Evolutionary conservation across 805 yeast genomes (phyloP).

Genomic region (Metschnikowia proteae): DNA sequence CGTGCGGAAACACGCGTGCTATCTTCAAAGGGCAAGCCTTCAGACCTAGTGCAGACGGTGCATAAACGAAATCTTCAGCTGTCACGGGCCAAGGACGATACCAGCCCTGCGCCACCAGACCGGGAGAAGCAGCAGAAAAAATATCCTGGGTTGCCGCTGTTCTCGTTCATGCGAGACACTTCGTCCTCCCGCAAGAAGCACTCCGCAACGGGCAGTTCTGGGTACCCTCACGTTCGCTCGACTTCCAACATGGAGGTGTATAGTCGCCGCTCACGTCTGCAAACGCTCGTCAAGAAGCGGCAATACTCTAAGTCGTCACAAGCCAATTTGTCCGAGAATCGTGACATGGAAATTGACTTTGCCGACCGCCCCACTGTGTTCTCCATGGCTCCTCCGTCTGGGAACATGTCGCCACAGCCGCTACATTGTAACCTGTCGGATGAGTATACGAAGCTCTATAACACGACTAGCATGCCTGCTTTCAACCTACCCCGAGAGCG

Average conservation of each 20-base stretch:
- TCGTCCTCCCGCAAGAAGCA: conserved; percentile 36
- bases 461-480: conserved; percentile 7
- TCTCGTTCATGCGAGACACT: conserved; percentile 41
- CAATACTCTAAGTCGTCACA: conserved; percentile 5
- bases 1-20: conserved; percentile 20
- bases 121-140: conserved; percentile 7
- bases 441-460: conserved; percentile 12
- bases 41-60: not conserved
- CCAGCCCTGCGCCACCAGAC: not conserved
- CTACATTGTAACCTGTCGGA: conserved; percentile 8
- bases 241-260: conserved; percentile 14
- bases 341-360: conserved; percentile 4
- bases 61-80: conserved; percentile 15
- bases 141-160: conserved; percentile 16
- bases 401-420: conserved; percentile 7
- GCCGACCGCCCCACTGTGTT: conserved; percentile 10
- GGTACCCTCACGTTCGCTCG: conserved; percentile 8
- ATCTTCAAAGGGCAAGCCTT: conserved; percentile 3
- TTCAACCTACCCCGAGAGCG: conserved; percentile 1
- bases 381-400: conserved; percentile 10
- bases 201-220: conserved; percentile 5
- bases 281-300: conserved; percentile 12
- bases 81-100: conserved; percentile 3
- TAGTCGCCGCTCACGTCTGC: conserved; percentile 10
- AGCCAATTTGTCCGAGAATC: not conserved